phyloP scores from a whole-genome alignment of 192 early-diverging fungal species.

The Coemansia sp. region DNA sequence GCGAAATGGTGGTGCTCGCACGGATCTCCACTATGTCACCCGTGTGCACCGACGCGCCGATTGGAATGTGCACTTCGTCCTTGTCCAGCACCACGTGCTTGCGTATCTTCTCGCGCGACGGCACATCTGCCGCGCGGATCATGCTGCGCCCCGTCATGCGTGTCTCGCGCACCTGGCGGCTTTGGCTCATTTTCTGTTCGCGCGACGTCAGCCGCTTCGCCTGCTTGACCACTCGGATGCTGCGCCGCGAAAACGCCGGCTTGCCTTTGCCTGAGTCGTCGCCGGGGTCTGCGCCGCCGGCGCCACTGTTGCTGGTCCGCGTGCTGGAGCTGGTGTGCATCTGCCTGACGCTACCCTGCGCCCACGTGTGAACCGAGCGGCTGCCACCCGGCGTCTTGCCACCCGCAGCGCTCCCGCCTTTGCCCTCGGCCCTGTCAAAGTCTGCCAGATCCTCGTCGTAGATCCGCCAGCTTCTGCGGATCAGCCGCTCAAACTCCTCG shows the following conservation, averaged over 20 bases:
- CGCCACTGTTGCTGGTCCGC: too few species aligned
- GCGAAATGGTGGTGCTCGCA: not conserved
- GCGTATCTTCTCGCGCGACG: slow-evolving; percentile 6
- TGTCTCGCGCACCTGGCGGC: not conserved
- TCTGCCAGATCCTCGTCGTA: slow-evolving; percentile 30
- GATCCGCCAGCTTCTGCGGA: slow-evolving; percentile 38
- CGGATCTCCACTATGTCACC: slow-evolving; percentile 48
- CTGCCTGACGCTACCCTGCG: too few species aligned
- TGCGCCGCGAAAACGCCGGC: too few species aligned
- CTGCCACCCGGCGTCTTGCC: too few species aligned
- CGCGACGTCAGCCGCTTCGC: not conserved
- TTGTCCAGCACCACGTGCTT: slow-evolving; percentile 16
- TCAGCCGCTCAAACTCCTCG: slow-evolving; percentile 40
- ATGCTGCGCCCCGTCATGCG: slow-evolving; percentile 7
- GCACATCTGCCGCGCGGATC: slow-evolving; percentile 8
- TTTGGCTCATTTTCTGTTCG: too few species aligned
- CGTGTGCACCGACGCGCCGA: slow-evolving; percentile 24
- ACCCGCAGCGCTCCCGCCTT: too few species aligned
- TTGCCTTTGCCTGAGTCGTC: not conserved
- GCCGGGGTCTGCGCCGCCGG: too few species aligned
- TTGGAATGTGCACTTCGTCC: slow-evolving; percentile 22
- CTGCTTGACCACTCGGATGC: not conserved
- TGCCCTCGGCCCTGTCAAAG: not conserved
- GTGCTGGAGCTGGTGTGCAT: too few species aligned
- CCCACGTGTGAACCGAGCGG: slow-evolving; percentile 24